phyloP scores from a whole-genome alignment of 345 rosid species.

The Clarkia xantiana region DNA sequence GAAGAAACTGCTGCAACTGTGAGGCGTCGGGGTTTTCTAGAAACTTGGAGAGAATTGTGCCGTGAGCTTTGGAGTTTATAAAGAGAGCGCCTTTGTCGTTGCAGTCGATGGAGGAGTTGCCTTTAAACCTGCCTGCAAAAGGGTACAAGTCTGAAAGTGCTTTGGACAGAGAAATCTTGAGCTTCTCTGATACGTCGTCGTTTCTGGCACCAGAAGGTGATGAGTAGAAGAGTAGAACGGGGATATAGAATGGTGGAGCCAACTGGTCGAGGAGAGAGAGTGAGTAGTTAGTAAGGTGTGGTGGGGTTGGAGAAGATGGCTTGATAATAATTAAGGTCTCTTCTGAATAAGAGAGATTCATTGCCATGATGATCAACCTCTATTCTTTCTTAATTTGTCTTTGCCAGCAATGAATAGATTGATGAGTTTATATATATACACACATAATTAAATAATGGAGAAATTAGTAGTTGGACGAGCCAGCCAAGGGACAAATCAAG shows the following conservation, averaged over 20 bases:
- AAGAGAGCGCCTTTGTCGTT: slow-evolving; percentile 14
- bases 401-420: too few relatives aligned
- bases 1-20: slow-evolving; percentile 9
- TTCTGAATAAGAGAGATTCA: background rate
- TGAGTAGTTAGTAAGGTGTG: background rate
- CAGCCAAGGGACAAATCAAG: too few relatives aligned
- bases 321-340: slow-evolving; percentile 2
- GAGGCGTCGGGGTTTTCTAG: slow-evolving; percentile 7
- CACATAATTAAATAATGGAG: too few relatives aligned
- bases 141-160: slow-evolving; percentile 13
- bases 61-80: slow-evolving; percentile 9
- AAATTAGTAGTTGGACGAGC: too few relatives aligned
- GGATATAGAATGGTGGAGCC: slow-evolving; percentile 1
- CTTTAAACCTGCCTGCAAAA: slow-evolving; percentile 15
- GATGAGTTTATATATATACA: too few relatives aligned
- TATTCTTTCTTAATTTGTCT: too few relatives aligned
- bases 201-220: too few relatives aligned
- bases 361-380: background rate
- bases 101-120: slow-evolving; percentile 13
- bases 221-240: background rate
- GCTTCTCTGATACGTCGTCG: background rate
- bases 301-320: background rate
- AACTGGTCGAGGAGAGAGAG: slow-evolving; percentile 1
- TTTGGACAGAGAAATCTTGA: slow-evolving; percentile 14
- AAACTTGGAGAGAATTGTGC: slow-evolving; percentile 5